phyloP scores from a whole-genome alignment of 2,329 filamentous ascomycete genomes.

The Microthyrium microscopicum region DNA sequence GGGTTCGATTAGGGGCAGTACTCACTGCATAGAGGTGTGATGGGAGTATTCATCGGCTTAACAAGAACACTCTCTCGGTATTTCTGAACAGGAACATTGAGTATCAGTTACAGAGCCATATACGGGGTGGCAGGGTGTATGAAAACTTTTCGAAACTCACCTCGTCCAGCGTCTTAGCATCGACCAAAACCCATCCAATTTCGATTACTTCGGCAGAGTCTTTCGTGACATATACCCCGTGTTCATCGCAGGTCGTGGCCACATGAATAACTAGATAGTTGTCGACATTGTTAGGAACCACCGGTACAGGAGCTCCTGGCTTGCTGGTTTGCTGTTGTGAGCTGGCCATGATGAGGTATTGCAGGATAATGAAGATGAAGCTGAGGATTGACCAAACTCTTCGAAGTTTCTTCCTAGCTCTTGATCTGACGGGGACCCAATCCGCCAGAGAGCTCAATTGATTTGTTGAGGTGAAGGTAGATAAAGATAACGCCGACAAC shows the following conservation, averaged over 20 bases:
- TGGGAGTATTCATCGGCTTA: constrained; percentile 96
- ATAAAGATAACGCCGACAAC: too few relatives aligned
- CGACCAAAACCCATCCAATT: constrained; percentile 91
- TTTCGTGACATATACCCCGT: constrained; percentile 98
- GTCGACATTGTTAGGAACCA: constrained; percentile 42
- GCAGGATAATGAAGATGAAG: too few relatives aligned
- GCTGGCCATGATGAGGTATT: too few relatives aligned
- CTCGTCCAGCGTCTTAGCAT: constrained; percentile 84
- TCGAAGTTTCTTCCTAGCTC: too few relatives aligned
- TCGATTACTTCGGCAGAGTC: constrained; percentile 99
- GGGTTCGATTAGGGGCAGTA: constrained; percentile 9
- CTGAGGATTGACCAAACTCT: too few relatives aligned
- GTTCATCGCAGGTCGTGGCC: constrained; percentile 96
- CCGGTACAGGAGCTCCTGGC: constrained; percentile 7
- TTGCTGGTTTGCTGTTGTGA: constrained; percentile 1
- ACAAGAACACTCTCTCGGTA: constrained; percentile 92
- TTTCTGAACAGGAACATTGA: constrained; percentile 40
- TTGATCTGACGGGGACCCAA: too few relatives aligned
- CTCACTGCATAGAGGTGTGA: constrained; percentile 97
- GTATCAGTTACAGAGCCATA: constrained; percentile 8
- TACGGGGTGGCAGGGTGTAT: constrained; percentile 9
- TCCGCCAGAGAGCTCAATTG: too few relatives aligned
- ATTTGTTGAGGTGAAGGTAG: too few relatives aligned
- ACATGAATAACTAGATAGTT: constrained; percentile 97
- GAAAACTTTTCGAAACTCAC: constrained; percentile 34